Percentiles rank a stretch among this genome's conserved stretches.
Evolutionary conservation across 257 asterid species (phyloP).

Genomic region (Gentiana dahurica): DNA sequence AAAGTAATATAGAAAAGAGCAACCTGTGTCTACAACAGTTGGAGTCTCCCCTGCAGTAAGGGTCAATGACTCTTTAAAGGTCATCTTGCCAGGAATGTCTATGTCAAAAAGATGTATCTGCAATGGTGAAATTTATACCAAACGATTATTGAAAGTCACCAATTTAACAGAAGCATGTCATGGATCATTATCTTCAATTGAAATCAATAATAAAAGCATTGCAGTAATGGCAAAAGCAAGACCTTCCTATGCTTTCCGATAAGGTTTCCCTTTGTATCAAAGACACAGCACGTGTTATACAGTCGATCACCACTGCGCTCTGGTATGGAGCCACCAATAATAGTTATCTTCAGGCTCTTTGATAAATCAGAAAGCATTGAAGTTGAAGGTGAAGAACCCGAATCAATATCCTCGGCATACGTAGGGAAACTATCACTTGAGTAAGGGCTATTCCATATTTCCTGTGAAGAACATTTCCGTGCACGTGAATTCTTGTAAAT

Average conservation of each 20-base stretch:
- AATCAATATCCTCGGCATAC: conserved; percentile 80
- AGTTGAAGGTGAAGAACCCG: conserved; percentile 60
- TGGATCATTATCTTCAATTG: neutral
- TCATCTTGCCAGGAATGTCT: conserved; percentile 78
- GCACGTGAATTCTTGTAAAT: too few relatives aligned
- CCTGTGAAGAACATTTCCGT: conserved; percentile 29
- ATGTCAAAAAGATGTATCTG: conserved; percentile 89
- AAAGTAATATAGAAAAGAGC: neutral
- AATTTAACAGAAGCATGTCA: conserved; percentile 1
- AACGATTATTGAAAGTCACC: conserved; percentile 5
- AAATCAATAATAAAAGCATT: neutral
- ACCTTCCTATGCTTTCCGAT: conserved; percentile 80
- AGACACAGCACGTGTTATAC: conserved; percentile 73
- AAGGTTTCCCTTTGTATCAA: conserved; percentile 61
- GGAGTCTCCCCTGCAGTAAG: conserved; percentile 87
- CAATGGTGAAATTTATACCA: conserved; percentile 10
- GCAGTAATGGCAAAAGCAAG: conserved; percentile 1
- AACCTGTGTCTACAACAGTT: conserved; percentile 81
- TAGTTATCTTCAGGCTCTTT: conserved; percentile 47
- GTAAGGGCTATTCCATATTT: conserved; percentile 87
- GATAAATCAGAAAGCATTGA: conserved; percentile 70
- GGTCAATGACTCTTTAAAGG: conserved; percentile 68
- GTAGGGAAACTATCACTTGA: conserved; percentile 71
- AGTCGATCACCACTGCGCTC: conserved; percentile 56
- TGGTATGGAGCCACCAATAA: conserved; percentile 82